Base-by-base conservation (phyloP, 352 stramenopile species). In the Pythium dissimile region DNA sequence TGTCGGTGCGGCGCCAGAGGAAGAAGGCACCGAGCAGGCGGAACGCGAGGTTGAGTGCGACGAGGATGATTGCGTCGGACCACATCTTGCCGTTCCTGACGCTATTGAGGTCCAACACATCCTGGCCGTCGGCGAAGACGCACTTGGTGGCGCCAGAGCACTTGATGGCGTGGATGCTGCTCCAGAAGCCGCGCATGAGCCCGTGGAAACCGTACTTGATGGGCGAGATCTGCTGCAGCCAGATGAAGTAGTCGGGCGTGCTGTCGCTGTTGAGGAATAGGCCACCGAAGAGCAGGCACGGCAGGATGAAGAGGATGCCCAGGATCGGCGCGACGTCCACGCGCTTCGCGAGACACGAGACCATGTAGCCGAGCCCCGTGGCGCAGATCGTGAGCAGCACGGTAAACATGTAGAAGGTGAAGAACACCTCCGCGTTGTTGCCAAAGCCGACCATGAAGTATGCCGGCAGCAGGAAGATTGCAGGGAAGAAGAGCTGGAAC, bases 141-240 rank as follows among this genome's bases (percentile, higher is more conserved):
- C 61, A 62, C 44, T 60, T 52, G 30, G 38, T 59, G 1, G 44
- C 34, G 10, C 31, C 48, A 9, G 39, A 4, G n/a, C 69, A 77
- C 11, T 51, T 34, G 31, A 77, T 74, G 18, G 18, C 26, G 23
- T 50, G 6, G 20, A 79, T 34, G 21, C 52, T 49, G 49, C 35
- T 53, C 70, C 70, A 78, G 60, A 66, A 75, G 5, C 49, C 45
- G 5, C 54, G 52, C 59, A 71, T 75, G 18, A 72, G 13, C 4
- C 51, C 70, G 31, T 70, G 50, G 52, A 65, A 78, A 26, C 58
- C 70, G 32, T 78, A 78, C 61, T 73, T 72, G 50, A 78, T 62
- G 8, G 67, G 67, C n/a, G 69, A 77, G 32, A 74, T 51, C 31
- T 63, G 59, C 37, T 74, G 62, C 5, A 77, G 49, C 69, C 69